phyloP scores from a whole-genome alignment of 2,329 filamentous ascomycete genomes.

The Tolypocladium pustulatum region DNA sequence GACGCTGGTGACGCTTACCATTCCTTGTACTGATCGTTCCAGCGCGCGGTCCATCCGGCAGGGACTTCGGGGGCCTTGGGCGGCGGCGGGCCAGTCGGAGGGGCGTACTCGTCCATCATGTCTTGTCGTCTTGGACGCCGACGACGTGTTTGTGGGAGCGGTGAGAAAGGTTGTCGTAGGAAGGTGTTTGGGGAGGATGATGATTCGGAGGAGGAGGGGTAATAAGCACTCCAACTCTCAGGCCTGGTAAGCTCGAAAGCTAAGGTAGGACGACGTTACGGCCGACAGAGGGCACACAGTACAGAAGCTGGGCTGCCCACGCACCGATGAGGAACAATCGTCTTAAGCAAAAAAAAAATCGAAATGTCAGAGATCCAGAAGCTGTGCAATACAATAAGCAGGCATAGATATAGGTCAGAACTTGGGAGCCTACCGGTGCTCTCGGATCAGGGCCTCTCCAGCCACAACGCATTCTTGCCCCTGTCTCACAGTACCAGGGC shows the following conservation, averaged over 20 bases:
- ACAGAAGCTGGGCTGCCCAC: not conserved
- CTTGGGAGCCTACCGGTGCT: not conserved
- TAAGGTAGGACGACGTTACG: not conserved
- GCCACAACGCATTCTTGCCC: not conserved
- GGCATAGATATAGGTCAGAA: not conserved
- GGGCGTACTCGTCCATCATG: conserved; percentile 42
- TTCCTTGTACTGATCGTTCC: conserved; percentile 81
- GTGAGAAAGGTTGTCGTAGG: not conserved
- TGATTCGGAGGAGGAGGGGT: not conserved
- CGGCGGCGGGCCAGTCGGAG: conserved; percentile 44
- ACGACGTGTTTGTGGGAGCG: not conserved
- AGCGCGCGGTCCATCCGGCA: conserved; percentile 70
- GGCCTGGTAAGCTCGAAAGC: not conserved
- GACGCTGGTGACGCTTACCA: conserved; percentile 37
- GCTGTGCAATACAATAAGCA: not conserved
- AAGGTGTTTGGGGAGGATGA: not conserved
- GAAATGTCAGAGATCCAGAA: not conserved
- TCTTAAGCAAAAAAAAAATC: not conserved
- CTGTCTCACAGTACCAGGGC: not conserved
- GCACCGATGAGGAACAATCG: not conserved
- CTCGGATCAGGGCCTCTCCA: not conserved
- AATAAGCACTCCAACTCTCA: not conserved
- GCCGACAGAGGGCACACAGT: not conserved
- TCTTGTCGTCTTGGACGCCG: not conserved
- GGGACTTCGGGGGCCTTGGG: conserved; percentile 52